Evolutionary conservation across 2,329 filamentous ascomycete species (phyloP).

Genomic region (Shiraia sp.): DNA sequence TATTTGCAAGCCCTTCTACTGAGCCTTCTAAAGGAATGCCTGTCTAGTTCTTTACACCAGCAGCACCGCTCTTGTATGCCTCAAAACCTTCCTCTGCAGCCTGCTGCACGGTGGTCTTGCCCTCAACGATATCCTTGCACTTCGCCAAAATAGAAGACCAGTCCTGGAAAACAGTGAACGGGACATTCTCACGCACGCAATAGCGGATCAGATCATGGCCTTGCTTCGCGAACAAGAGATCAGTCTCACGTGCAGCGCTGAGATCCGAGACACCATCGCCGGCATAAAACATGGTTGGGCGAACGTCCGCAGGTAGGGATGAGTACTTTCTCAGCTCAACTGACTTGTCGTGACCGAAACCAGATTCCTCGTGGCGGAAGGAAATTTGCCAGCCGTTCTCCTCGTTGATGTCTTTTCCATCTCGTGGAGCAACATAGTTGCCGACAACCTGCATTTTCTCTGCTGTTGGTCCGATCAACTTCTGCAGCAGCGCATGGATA

Average conservation of each 20-base stretch:
- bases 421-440: slow-evolving; percentile 73
- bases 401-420: slow-evolving; percentile 77
- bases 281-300: slow-evolving; percentile 89
- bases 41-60: slow-evolving; percentile 38
- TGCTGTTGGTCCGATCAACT: slow-evolving; percentile 77
- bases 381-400: slow-evolving; percentile 84
- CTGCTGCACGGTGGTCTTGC: slow-evolving; percentile 70
- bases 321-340: slow-evolving; percentile 88
- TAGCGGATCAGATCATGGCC: slow-evolving; percentile 86
- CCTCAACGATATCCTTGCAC: slow-evolving; percentile 74
- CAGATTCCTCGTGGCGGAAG: slow-evolving; percentile 80
- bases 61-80: slow-evolving; percentile 51
- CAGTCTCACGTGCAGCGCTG: slow-evolving; percentile 84
- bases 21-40: slow-evolving; percentile 5
- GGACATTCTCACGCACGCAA: slow-evolving; percentile 81
- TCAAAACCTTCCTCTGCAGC: slow-evolving; percentile 62
- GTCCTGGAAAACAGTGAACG: slow-evolving; percentile 85
- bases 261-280: slow-evolving; percentile 53
- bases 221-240: slow-evolving; percentile 90
- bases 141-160: slow-evolving; percentile 79
- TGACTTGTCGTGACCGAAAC: slow-evolving; percentile 97
- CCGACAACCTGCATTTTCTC: slow-evolving; percentile 85
- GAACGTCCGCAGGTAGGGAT: slow-evolving; percentile 65
- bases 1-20: slow-evolving; percentile 11
- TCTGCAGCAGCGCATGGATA: slow-evolving; percentile 79